phyloP scores from a whole-genome alignment of 2,329 filamentous ascomycete genomes.

The Thielaviopsis cerberus region DNA sequence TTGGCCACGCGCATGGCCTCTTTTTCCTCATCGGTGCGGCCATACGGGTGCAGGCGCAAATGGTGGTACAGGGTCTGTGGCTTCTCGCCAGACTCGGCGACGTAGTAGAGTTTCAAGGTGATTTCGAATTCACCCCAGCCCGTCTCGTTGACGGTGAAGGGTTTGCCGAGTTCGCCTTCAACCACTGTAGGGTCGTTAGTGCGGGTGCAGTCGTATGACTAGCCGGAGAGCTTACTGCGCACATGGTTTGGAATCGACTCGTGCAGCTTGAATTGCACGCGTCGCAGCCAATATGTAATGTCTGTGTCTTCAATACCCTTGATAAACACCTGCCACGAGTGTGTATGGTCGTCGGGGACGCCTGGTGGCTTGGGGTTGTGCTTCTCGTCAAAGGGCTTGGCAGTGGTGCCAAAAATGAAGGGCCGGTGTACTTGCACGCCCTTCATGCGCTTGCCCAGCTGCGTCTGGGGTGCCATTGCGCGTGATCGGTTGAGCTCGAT shows the following conservation, averaged over 20 bases:
- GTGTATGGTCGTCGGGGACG: slow-evolving; percentile 78
- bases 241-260: slow-evolving; percentile 88
- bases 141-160: slow-evolving; percentile 78
- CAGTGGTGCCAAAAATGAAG: slow-evolving; percentile 63
- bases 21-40: slow-evolving; percentile 57
- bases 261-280: slow-evolving; percentile 95
- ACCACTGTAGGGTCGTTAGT: slow-evolving; percentile 29
- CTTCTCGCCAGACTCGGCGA: slow-evolving; percentile 74
- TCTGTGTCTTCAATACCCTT: slow-evolving; percentile 77
- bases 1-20: slow-evolving; percentile 37
- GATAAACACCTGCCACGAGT: slow-evolving; percentile 91
- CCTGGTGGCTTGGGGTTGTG: slow-evolving; percentile 59
- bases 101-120: slow-evolving; percentile 85
- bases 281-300: slow-evolving; percentile 86
- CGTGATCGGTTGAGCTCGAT: neutral
- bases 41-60: slow-evolving; percentile 77
- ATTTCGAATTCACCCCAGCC: slow-evolving; percentile 98
- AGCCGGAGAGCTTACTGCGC: slow-evolving; percentile 37
- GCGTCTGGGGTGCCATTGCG: slow-evolving; percentile 39
- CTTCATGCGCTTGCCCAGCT: slow-evolving; percentile 44
- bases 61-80: slow-evolving; percentile 91
- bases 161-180: slow-evolving; percentile 46
- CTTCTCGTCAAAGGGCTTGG: slow-evolving; percentile 56
- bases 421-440: slow-evolving; percentile 45
- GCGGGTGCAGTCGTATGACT: neutral